A percentile compares a stretch with the other conserved stretches of the same genome.
Evolutionary conservation across 768 basidiomycete genomes (phyloP).

Genomic region (Leccinum broughii): DNA sequence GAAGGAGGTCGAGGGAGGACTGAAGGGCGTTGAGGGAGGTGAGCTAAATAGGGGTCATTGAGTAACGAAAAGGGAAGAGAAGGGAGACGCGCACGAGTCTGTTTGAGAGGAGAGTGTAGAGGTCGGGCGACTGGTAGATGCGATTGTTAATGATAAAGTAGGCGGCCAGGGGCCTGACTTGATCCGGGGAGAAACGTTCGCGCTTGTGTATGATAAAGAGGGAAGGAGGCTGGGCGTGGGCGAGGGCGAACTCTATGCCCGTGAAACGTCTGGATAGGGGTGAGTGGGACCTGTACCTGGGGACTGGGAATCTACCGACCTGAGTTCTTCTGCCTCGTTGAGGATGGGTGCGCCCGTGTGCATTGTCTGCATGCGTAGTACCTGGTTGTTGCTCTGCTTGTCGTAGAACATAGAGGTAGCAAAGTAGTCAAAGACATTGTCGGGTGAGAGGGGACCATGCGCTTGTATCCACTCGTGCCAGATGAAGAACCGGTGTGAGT

Average conservation of each 20-base stretch:
- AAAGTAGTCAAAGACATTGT: constrained; percentile 91
- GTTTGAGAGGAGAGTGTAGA: constrained; percentile 83
- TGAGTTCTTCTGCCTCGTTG: constrained; percentile 86
- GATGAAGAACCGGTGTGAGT: constrained; percentile 81
- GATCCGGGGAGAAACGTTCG: constrained; percentile 77
- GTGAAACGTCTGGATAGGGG: constrained; percentile 65
- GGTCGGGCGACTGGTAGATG: constrained; percentile 85
- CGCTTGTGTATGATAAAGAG: constrained; percentile 91
- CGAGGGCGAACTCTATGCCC: constrained; percentile 85
- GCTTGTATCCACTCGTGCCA: constrained; percentile 93
- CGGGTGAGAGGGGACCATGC: constrained; percentile 70
- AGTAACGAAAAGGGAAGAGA: neutral
- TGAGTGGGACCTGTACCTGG: constrained; percentile 4
- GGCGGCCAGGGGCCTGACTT: constrained; percentile 76
- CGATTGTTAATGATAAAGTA: constrained; percentile 90
- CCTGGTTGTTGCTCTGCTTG: constrained; percentile 90
- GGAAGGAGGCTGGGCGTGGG: constrained; percentile 74
- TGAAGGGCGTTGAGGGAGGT: constrained; percentile 71
- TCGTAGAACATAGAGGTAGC: constrained; percentile 91
- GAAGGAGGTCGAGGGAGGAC: constrained; percentile 73
- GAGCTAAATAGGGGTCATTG: constrained; percentile 42
- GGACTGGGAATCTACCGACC: constrained; percentile 33
- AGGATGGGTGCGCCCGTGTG: constrained; percentile 74
- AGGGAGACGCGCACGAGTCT: constrained; percentile 58
- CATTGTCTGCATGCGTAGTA: constrained; percentile 91